Base-by-base conservation (phyloP, 495 filamentous ascomycete genomes). In the Trichoderma virens region DNA sequence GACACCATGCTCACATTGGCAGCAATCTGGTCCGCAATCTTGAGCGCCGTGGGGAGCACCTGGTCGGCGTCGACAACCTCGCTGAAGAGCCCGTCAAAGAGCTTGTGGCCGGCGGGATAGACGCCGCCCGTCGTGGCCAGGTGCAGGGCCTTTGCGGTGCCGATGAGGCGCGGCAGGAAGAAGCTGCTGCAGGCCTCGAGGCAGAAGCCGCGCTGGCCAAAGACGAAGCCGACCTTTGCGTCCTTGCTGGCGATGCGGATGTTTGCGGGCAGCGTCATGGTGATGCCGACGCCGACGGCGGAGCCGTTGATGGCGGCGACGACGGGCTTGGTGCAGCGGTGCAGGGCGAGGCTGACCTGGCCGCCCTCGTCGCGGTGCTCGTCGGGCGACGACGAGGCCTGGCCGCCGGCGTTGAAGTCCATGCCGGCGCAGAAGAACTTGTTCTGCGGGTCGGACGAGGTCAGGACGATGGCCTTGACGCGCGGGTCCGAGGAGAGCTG, bases 261-360 rank as follows among this genome's bases (percentile, higher is more conserved):
- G 41, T 75, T 79, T 64, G 82, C 80, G 1, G 86, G 85, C 13
- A 89, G 79, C 16, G 82, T 83, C 85, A 88, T 87, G 13, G 86
- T 89, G 70, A 88, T 86, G 5, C 86, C 86, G 8, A 88, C 79
- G 9, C 86, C 86, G 9, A 88, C 86, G 25, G 86, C 86, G 45
- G 80, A 82, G 60, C 86, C 86, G 69, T 87, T 84, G 67, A 88
- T 81, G 3, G 86, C 86, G 30, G 75, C 86, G 68, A 89, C 85
- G 27, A 85, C 84, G 39, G 86, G 84, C 68, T 88, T 89, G 64
- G 76, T 78, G 70, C 86, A 89, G 66, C 73, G 66, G 71, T 86
- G 79, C 59, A 88, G 86, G 38, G 84, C 84, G 5, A 88, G 77
- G 28, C 80, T 75, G 9, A 86, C 80, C 32, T 77, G 74, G 14